phyloP scores from a whole-genome alignment of 2,329 filamentous ascomycete species.

The Fusarium duplospermum region DNA sequence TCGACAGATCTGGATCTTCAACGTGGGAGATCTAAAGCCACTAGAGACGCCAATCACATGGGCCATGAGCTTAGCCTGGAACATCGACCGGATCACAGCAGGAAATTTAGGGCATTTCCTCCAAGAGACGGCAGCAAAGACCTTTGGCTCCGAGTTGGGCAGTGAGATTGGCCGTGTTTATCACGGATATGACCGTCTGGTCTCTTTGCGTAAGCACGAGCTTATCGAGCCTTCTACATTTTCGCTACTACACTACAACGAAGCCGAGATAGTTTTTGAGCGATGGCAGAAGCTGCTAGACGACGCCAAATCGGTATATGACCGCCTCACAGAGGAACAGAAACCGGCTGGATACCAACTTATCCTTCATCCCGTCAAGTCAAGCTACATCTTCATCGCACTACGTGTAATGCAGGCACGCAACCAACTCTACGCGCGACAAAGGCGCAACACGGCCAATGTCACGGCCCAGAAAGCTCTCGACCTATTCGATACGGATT shows the following conservation, averaged over 20 bases:
- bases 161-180: constrained; percentile 59
- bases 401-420: constrained; percentile 55
- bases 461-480: constrained; percentile 58
- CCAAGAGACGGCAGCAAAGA: constrained; percentile 57
- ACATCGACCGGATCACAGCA: constrained; percentile 59
- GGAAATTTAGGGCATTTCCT: constrained; percentile 56
- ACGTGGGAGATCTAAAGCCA: constrained; percentile 72
- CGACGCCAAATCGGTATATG: constrained; percentile 56
- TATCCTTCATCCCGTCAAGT: constrained; percentile 67
- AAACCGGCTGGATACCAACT: constrained; percentile 68
- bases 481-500: constrained; percentile 63
- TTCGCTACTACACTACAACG: constrained; percentile 68
- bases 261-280: constrained; percentile 62
- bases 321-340: constrained; percentile 52
- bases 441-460: constrained; percentile 67
- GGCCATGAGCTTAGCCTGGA: constrained; percentile 68
- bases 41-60: constrained; percentile 66
- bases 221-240: constrained; percentile 66
- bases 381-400: constrained; percentile 62
- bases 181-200: constrained; percentile 59
- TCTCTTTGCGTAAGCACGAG: constrained; percentile 67
- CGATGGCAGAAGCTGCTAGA: constrained; percentile 60
- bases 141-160: constrained; percentile 59
- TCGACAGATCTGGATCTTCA: constrained; percentile 70
- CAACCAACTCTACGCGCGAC: constrained; percentile 64